Evolutionary conservation across 208 protist genomes (phyloP).

Genomic region (Wallacemonas sp.): DNA sequence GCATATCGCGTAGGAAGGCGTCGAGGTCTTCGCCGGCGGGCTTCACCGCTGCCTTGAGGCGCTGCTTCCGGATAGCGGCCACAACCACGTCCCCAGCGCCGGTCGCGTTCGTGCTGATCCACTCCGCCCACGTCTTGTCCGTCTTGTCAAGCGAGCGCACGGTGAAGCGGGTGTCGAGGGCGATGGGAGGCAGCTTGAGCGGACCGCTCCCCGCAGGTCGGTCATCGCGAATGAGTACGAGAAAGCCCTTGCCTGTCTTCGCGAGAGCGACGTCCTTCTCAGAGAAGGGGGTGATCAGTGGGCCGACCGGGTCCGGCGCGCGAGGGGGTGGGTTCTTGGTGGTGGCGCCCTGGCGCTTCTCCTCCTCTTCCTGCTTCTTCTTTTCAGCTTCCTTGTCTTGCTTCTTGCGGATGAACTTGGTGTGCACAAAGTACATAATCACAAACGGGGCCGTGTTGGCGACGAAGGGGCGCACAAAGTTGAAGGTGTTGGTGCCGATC

Average conservation of each 20-base stretch:
- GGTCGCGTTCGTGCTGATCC: slow-evolving; percentile 26
- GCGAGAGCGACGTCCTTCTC: slow-evolving; percentile 56
- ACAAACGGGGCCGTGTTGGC: slow-evolving; percentile 64
- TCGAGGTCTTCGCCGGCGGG: slow-evolving; percentile 37
- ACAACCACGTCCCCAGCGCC: slow-evolving; percentile 14
- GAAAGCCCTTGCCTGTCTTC: slow-evolving; percentile 64
- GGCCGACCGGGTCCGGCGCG: slow-evolving; percentile 10
- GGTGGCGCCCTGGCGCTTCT: slow-evolving; percentile 19
- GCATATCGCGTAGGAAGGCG: slow-evolving; percentile 51
- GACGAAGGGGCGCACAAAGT: slow-evolving; percentile 37
- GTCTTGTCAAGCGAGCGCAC: slow-evolving; percentile 50
- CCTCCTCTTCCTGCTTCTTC: slow-evolving; percentile 20
- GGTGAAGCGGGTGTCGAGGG: slow-evolving; percentile 64
- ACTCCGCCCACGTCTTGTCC: slow-evolving; percentile 50
- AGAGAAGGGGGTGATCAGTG: slow-evolving; percentile 33
- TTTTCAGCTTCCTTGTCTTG: slow-evolving; percentile 16
- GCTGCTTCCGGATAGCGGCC: slow-evolving; percentile 58
- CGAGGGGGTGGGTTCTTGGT: slow-evolving; percentile 1
- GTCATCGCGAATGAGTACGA: slow-evolving; percentile 55
- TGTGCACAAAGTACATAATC: slow-evolving; percentile 77
- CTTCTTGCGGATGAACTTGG: slow-evolving; percentile 39
- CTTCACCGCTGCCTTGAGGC: slow-evolving; percentile 54
- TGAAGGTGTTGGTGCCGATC: slow-evolving; percentile 37
- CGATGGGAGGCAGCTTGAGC: slow-evolving; percentile 41
- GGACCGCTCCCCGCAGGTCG: slow-evolving; percentile 17